Evolutionary conservation across 163 green algal species (phyloP), one percentile per base, ranked within the genome.

Genomic region (Coccomyxa subellipsoidea): DNA sequence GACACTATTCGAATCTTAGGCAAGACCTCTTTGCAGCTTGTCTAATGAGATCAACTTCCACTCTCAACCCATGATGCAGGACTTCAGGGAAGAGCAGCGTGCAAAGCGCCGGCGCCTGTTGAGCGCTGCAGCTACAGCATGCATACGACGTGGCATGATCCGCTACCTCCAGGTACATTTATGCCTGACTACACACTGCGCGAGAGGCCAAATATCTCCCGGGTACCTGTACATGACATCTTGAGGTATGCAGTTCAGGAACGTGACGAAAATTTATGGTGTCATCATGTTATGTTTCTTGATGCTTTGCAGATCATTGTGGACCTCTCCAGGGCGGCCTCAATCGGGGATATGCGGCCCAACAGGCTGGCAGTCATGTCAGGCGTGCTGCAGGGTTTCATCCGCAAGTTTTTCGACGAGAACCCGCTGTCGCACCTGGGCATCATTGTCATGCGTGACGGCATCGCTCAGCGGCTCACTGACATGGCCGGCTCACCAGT

Each of bases 331-430:
- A 78, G 81, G 25, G 94, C 92, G 21, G 88, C 95, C 0, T 54
- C 85, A 0, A 88, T 82, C 1, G 80, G 79, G 18, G 95, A 98
- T 86, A 91, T 98, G 86, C 89, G 95, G 0, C 95, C 95, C 54
- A 93, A 89, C 77, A 87, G 95, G 1, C 82, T 92, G 31, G 85
- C 88, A 1, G 90, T 92, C 38, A 93, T 97, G 85, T 77, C 88
- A 1, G 77, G 76, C 6, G 85, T 86, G 35, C 40, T 84, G 66
- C 79, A 91, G 71, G 80, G 80, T 25, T 98, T 99, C 85, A 89
- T 99, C 25, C 88, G 91, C 18, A 85, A 94, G 75, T 99, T 98
- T 84, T 99, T 99, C 79, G 96, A 99, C 83, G 89, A 95, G 81
- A 99, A 99, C 85, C 95, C 94, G 6, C 85, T 98, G 12, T 94